These are phyloP conservation scores for Neofusicoccum cordaticola DNA, from an alignment of 2,329 filamentous ascomycete species.

Conservation along the genomic window DNA sequence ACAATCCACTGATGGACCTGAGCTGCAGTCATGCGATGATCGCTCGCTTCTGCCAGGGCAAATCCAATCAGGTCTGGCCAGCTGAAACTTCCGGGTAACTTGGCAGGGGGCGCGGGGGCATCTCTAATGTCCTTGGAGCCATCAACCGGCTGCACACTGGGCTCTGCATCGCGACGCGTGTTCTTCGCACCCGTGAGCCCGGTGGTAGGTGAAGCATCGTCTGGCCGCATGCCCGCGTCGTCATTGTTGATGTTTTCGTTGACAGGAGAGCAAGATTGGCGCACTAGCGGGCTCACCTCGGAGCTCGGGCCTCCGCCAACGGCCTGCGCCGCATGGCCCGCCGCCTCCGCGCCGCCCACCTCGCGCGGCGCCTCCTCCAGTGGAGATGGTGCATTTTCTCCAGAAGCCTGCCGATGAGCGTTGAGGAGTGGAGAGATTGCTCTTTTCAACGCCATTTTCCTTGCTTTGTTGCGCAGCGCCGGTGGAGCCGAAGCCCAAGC, in stretches of 20 bases:
- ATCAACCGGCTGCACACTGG: background rate
- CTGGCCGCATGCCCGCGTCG: background rate
- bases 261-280: constrained; percentile 1
- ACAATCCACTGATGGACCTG: constrained; percentile 9
- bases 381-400: too few species aligned
- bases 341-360: background rate
- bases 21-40: constrained; percentile 7
- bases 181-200: background rate
- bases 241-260: constrained; percentile 10
- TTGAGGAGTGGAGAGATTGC: too few species aligned
- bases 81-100: background rate
- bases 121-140: background rate
- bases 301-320: background rate
- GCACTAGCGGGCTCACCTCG: background rate
- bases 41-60: constrained; percentile 1
- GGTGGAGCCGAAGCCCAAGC: background rate
- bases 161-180: background rate
- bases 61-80: constrained; percentile 16
- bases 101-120: background rate
- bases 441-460: too few species aligned
- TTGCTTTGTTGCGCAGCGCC: background rate
- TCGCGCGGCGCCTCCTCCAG: background rate
- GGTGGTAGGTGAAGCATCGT: background rate
- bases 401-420: too few species aligned
- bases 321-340: background rate